A percentile compares a stretch with the other conserved stretches of the same genome.
These are phyloP conservation scores for Irpex lacteus DNA, from an alignment of 1,284 basidiomycete genomes.

Conservation along the genomic window DNA sequence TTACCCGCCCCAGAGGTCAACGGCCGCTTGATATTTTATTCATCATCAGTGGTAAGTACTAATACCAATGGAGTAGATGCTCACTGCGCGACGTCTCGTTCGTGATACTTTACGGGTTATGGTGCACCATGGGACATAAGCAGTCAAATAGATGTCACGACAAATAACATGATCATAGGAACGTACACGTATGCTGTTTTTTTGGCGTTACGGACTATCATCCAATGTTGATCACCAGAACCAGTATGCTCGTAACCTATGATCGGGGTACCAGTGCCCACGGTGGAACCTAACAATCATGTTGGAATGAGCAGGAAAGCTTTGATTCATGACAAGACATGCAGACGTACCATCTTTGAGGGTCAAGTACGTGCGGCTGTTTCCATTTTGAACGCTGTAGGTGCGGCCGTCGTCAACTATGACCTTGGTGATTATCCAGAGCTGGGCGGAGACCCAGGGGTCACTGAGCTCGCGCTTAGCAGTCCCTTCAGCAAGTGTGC, in stretches of 20 bases:
- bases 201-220: background rate
- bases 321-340: background rate
- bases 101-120: background rate
- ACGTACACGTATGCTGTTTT: background rate
- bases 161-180: background rate
- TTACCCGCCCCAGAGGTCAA: background rate
- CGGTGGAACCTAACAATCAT: background rate
- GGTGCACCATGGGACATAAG: background rate
- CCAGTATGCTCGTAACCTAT: background rate
- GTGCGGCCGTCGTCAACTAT: background rate
- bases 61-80: background rate
- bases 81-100: background rate
- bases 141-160: background rate
- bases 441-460: slow-evolving; percentile 1
- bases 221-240: background rate
- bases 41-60: background rate
- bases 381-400: background rate
- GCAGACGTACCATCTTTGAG: background rate
- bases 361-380: background rate
- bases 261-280: background rate
- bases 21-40: background rate
- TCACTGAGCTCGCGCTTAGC: background rate
- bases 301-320: background rate
- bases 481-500: background rate
- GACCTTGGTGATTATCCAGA: slow-evolving; percentile 1